These are phyloP conservation scores for Lagenidium giganteum DNA, from an alignment of 352 stramenopile genomes.

Conservation along the genomic window DNA sequence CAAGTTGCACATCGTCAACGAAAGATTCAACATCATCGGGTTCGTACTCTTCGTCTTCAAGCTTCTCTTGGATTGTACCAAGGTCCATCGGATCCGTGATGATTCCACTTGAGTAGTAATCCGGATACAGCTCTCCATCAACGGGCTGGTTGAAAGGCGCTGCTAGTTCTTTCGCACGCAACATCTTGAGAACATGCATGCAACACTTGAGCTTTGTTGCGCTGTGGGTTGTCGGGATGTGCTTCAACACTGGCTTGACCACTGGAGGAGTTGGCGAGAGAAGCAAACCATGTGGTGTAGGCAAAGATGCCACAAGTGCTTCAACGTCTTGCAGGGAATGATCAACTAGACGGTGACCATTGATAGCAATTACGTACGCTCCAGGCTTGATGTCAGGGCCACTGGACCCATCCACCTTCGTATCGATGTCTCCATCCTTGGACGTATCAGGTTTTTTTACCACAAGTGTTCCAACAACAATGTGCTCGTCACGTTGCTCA, in stretches of 20 bases:
- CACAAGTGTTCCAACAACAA: slow-evolving; percentile 30
- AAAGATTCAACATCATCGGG: slow-evolving; percentile 78
- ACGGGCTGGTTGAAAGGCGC: slow-evolving; percentile 81
- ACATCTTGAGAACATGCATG: slow-evolving; percentile 65
- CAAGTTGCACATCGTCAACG: slow-evolving; percentile 71
- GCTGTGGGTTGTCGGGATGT: slow-evolving; percentile 53
- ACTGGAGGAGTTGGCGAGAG: slow-evolving; percentile 38
- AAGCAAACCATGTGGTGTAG: slow-evolving; percentile 49
- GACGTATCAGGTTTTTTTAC: slow-evolving; percentile 5
- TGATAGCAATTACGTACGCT: slow-evolving; percentile 13
- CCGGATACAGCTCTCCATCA: slow-evolving; percentile 76
- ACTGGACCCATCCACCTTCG: neutral
- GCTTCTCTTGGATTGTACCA: slow-evolving; percentile 75
- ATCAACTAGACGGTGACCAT: slow-evolving; percentile 4
- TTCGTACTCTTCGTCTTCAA: slow-evolving; percentile 84
- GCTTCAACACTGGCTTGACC: slow-evolving; percentile 39
- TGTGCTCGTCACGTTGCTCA: slow-evolving; percentile 27
- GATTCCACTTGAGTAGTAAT: slow-evolving; percentile 71
- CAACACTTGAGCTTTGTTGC: slow-evolving; percentile 62
- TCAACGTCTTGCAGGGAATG: slow-evolving; percentile 1
- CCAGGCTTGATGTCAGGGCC: slow-evolving; percentile 10
- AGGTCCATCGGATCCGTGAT: slow-evolving; percentile 81
- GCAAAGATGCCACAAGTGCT: neutral
- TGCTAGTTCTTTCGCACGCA: slow-evolving; percentile 75
- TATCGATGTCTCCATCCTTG: slow-evolving; percentile 2